Conservation (phyloP, 106 monocot species). For the Iris macrosiphon region DNA sequence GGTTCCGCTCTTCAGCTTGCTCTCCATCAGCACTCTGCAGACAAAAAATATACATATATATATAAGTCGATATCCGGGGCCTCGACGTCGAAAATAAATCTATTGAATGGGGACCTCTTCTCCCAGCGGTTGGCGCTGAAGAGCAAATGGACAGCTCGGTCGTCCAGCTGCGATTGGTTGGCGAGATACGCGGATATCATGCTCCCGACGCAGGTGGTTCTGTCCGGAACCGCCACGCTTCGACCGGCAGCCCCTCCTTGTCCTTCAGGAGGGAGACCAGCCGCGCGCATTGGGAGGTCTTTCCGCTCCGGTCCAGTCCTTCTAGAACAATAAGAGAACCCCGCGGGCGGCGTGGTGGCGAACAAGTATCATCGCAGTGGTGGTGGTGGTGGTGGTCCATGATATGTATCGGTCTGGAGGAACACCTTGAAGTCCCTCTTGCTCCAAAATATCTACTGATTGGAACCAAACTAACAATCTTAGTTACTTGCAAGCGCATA, state of each 20-base stretch:
- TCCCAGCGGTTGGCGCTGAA: constrained; percentile 99
- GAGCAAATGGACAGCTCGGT: constrained; percentile 78
- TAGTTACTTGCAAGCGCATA: too few relatives aligned
- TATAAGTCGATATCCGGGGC: too few relatives aligned
- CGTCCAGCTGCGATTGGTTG: constrained; percentile 72
- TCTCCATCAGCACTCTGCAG: constrained; percentile 76
- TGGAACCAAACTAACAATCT: too few relatives aligned
- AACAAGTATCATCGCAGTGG: too few relatives aligned
- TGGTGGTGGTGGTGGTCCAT: too few relatives aligned
- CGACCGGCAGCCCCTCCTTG: constrained; percentile 52
- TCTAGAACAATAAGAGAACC: constrained; percentile 89
- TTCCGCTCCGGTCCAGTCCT: constrained; percentile 94
- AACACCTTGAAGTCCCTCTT: too few relatives aligned
- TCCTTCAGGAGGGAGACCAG: constrained; percentile 52
- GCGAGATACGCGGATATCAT: constrained; percentile 94
- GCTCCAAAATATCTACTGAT: too few relatives aligned
- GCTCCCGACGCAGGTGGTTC: constrained; percentile 58
- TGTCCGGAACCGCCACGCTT: constrained; percentile 81
- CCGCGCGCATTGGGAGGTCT: constrained; percentile 65
- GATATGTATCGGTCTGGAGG: too few relatives aligned
- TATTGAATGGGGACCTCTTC: too few relatives aligned
- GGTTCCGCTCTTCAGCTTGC: constrained; percentile 73
- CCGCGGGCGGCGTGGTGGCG: too few relatives aligned
- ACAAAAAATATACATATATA: too few relatives aligned
- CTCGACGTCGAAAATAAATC: too few relatives aligned